Conservation (phyloP, 75 land plant species). For the Ceratopteris richardii region DNA sequence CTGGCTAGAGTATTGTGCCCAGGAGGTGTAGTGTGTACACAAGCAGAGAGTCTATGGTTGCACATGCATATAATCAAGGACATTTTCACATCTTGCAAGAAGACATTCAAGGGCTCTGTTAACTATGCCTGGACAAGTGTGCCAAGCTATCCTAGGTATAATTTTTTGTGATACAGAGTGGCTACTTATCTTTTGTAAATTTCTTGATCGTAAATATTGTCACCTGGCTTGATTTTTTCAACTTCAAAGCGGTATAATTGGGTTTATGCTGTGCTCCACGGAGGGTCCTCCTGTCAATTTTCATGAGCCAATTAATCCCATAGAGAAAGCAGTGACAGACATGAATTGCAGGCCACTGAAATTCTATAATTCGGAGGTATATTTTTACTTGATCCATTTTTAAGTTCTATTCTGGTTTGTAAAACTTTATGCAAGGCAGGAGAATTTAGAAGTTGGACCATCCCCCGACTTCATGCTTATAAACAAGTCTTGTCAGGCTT, state of each 20-base stretch:
- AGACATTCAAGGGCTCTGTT: conserved; percentile 85
- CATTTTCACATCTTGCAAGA: conserved; percentile 65
- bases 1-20: conserved; percentile 75
- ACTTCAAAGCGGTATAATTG: conserved; percentile 79
- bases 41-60: conserved; percentile 95
- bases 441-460: no score
- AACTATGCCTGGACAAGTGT: conserved; percentile 98
- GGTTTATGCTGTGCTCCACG: conserved; percentile 84
- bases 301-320: conserved; percentile 63
- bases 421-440: no score
- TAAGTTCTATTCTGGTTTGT: no score
- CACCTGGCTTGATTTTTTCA: no score
- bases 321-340: conserved; percentile 48
- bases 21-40: conserved; percentile 87
- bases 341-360: conserved; percentile 37
- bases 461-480: no score
- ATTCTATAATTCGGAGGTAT: conserved; percentile 86
- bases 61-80: conserved; percentile 83
- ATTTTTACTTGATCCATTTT: no score
- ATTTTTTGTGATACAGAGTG: no score
- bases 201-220: background rate
- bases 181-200: background rate
- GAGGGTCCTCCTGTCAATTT: conserved; percentile 79
- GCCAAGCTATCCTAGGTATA: conserved; percentile 93
- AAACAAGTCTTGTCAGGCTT: no score